Base-by-base conservation (phyloP, 1,139 yeast species). In the Pichia sp. region DNA sequence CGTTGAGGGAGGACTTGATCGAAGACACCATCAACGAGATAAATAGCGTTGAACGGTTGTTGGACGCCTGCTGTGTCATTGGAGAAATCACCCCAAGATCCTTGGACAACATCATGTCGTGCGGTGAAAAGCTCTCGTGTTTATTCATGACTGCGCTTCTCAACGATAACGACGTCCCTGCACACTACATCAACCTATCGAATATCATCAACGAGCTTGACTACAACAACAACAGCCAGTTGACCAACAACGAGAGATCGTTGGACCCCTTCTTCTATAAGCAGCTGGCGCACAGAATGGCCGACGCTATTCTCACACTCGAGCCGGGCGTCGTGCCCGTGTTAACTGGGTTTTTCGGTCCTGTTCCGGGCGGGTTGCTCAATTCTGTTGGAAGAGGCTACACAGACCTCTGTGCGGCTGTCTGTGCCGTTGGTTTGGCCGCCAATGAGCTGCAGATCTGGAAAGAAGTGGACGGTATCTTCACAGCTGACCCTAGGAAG, bases 381-480 rank as follows among this genome's bases (percentile, higher is more conserved):
- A 87, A 87, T 64, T 90, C 95, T 54, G 95, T 93, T 57, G 99
- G 99, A 46, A 83, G 99, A 69, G 99, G 99, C 31, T 93, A 93
- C 71, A 93, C 99, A 15, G 99, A 93, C 70, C 75, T 93, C 62
- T 93, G 99, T 76, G 99, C 99, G 16, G 99, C 99, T 0, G 78
- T 93, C 67, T 81, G 90, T 45, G 97, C 99, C 0, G 98, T 93
- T 32, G 99, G 97, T 1, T 72, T 87, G 53, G 82, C 79, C 62
- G 98, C 98, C 1, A 96, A 90, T 50, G 99, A 93, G 72, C 76
- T 93, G 55, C 99, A 93, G 73, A 89, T 93, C 50, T 93, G 99
- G 99, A 93, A 93, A 67, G 99, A 93, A 75, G 99, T 93, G 51
- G 99, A 93, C 70, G 99, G 99, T 63, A 93, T 93, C 47, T 93